Percentiles rank a stretch among this genome's conserved stretches.
These are phyloP conservation scores for Heliamphora pulchella DNA, from an alignment of 179 eudicot species.

Conservation along the genomic window DNA sequence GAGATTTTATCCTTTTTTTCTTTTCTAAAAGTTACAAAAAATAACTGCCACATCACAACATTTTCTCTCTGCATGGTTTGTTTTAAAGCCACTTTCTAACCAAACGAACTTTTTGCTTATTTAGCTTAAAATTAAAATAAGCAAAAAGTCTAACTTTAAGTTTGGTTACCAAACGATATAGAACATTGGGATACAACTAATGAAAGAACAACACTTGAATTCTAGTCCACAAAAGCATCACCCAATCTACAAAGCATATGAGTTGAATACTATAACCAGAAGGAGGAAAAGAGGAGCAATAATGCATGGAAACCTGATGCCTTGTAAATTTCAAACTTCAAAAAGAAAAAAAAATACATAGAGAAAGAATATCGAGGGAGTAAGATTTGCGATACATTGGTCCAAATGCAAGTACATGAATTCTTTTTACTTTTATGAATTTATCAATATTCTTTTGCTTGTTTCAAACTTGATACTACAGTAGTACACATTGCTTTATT, in stretches of 20 bases:
- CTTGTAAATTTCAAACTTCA: not conserved
- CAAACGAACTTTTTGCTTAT: too few relatives aligned
- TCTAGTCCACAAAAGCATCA: not conserved
- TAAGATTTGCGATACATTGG: not conserved
- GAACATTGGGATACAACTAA: not conserved
- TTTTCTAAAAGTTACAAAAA: too few relatives aligned
- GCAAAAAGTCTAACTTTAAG: too few relatives aligned
- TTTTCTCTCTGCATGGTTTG: too few relatives aligned
- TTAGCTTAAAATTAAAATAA: too few relatives aligned
- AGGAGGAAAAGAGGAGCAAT: not conserved
- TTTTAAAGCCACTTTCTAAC: too few relatives aligned
- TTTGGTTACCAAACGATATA: too few relatives aligned
- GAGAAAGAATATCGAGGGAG: not conserved
- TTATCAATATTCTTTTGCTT: not conserved
- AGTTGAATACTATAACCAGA: not conserved
- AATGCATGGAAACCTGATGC: slow-evolving; percentile 4
- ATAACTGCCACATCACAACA: too few relatives aligned
- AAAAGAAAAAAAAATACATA: not conserved
- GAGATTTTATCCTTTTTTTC: too few relatives aligned
- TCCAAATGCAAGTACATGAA: not conserved
- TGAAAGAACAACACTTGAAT: not conserved
- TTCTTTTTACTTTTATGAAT: not conserved
- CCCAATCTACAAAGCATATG: not conserved
- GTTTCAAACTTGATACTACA: not conserved
- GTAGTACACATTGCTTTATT: not conserved